Evolutionary conservation across 108 stramenopile species (phyloP).

Genomic region (Nitzschia inconspicua): DNA sequence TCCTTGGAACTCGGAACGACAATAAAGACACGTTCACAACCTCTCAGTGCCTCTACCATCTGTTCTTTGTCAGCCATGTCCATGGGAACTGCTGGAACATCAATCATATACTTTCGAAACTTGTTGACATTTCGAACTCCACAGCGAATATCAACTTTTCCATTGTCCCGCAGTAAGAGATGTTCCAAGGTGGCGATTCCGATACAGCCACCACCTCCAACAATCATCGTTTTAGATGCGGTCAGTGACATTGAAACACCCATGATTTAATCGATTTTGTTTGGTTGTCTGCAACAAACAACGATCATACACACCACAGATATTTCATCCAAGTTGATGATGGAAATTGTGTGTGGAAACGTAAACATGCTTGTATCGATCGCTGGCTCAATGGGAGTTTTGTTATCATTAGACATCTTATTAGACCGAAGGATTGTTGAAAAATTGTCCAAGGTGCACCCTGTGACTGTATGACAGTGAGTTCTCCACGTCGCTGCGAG

Average conservation of each 20-base stretch:
- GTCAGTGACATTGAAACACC: background rate
- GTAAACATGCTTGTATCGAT: too few species aligned
- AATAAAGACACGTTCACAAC: slow-evolving; percentile 20
- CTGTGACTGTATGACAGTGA: too few species aligned
- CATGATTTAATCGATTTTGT: too few species aligned
- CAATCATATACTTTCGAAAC: background rate
- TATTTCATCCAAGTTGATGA: background rate
- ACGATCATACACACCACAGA: background rate
- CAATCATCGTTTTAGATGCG: slow-evolving; percentile 10
- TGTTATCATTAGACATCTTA: too few species aligned
- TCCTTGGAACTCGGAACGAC: slow-evolving; percentile 19
- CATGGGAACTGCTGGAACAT: slow-evolving; percentile 1
- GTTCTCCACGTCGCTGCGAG: too few species aligned
- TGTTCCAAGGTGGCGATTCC: slow-evolving; percentile 15
- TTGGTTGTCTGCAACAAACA: too few species aligned
- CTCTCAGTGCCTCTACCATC: slow-evolving; percentile 5
- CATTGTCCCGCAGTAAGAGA: background rate
- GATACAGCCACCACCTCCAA: slow-evolving; percentile 23
- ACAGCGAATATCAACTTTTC: slow-evolving; percentile 13
- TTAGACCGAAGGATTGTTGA: too few species aligned
- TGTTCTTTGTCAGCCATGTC: slow-evolving; percentile 14
- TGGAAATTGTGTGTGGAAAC: background rate
- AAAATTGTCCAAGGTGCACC: too few species aligned
- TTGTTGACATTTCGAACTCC: slow-evolving; percentile 11
- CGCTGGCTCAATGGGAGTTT: too few species aligned